Evolutionary conservation across 2,329 filamentous ascomycete genomes (phyloP), one percentile per base, ranked within the genome.

Genomic region (Trichoderma semiorbis): DNA sequence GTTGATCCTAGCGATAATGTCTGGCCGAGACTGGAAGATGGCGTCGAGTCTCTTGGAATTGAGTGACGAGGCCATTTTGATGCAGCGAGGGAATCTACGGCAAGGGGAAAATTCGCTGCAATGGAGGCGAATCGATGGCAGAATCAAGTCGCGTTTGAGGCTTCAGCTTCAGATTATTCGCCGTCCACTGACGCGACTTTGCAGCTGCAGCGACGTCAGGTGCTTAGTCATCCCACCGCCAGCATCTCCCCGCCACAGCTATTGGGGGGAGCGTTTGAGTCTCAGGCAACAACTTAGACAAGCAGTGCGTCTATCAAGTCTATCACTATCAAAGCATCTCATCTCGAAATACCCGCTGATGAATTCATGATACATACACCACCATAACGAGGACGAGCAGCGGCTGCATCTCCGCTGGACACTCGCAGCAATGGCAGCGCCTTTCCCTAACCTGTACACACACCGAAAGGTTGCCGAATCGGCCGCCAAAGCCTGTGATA

Each of bases 401-500:
- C n/a, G 1, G 5, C 36, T 26, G 7, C 11, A 24, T 16, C 21
- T 16, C 14, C 5, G 55, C 39, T 26, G 8, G 18, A n/a, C 18
- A 47, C 43, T 21, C 18, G 43, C 43, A 21, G 43, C 43, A 7
- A 77, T 75, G 74, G 73, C 76, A 30, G 73, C 73, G 65, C 75
- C 78, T 3, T 89, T 95, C 72, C 88, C 89, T 55, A 98, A 98
- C 78, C 82, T 92, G 34, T 98, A 95, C 83, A 90, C 93, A 74
- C 92, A 95, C 75, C 92, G 95, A 64, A 93, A 90, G 76, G 95
- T 98, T 43, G 94, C 94, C 14, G 94, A 97, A 34, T 88, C 90
- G n/a, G 88, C 92, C 1, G 88, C 93, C 14, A 97, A 93, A 82
- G 86, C 93, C 64, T 99, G 96, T 82, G 92, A 94, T 81, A 90